Base-by-base conservation (phyloP, 225 moss, liverwort and hornwort genomes). In the Ulota crispa region DNA sequence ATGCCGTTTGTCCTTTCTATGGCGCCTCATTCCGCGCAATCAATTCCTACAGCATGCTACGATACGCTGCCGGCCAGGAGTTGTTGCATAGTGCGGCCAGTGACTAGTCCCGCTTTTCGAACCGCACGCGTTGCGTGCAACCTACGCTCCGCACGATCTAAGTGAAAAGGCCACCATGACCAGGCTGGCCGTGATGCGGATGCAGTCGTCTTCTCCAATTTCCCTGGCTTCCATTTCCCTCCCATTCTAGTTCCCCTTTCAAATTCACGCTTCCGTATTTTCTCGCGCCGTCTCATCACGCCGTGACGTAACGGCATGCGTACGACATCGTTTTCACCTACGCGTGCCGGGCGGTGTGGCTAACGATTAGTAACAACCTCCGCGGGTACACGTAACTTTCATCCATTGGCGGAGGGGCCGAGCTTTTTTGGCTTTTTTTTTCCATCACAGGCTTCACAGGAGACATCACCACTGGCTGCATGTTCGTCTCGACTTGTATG, bases 61-160 rank as follows among this genome's bases (percentile, higher is more conserved):
- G 52, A 74, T 81, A 45, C 27, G 59, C 81, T 84, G 80, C 87
- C 77, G 73, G 23, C 8, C 3, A 66, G 37, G 39, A 39, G 9
- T 2, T 3, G 3, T 34, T 27, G 50, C 27, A 47, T 63, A 15
- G 55, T 13, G 66, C 78, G 20, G 43, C 28, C 75, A 43, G 55
- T 5, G 64, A 81, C 73, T 81, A 75, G 4, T 52, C 13, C 59
- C 56, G 64, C 39, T 80, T 80, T 78, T 9, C 75, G 31, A n/a
- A 24, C 11, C 65, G 2, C 82, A 66, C n/a, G 41, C 72, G 42
- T 15, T 67, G 43, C 80, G 63, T 73, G 77, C 73, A 72, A 26
- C 80, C 54, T 4, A 11, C 59, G 53, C 64, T 67, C 41, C 62
- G 77, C 83, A 87, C 87, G 81, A 78, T 84, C 50, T 18, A 34